Conservation (phyloP, 2,329 filamentous ascomycete genomes). For the Arthrobotrys conoides region DNA sequence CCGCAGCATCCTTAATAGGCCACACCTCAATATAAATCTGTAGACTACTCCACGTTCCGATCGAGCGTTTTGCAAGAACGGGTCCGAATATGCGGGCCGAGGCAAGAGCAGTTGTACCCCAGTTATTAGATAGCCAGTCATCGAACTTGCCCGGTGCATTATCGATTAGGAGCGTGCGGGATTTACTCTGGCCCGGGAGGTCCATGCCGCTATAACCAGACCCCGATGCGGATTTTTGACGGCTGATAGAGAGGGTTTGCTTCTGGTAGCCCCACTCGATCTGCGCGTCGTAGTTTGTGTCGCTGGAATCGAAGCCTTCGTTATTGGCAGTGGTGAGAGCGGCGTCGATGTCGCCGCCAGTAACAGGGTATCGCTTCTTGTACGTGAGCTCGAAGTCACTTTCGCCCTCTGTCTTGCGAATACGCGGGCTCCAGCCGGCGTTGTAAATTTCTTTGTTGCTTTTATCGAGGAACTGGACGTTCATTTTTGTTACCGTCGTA, state of each 20-base stretch:
- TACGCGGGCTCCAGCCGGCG: constrained; percentile 66
- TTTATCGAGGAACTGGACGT: constrained; percentile 67
- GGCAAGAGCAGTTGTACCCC: constrained; percentile 64
- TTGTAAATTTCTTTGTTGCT: constrained; percentile 65
- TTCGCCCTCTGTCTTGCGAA: constrained; percentile 66
- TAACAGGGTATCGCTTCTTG: constrained; percentile 67
- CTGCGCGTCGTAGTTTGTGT: constrained; percentile 66
- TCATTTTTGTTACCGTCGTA: constrained; percentile 66
- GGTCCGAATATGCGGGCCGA: constrained; percentile 65
- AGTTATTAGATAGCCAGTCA: constrained; percentile 64
- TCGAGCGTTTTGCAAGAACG: constrained; percentile 65
- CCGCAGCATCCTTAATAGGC: constrained; percentile 64
- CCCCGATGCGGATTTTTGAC: constrained; percentile 64
- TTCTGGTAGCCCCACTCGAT: constrained; percentile 67
- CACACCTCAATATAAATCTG: constrained; percentile 66
- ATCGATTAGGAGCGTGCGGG: constrained; percentile 63
- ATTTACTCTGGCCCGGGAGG: constrained; percentile 62
- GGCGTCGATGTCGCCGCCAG: constrained; percentile 64
- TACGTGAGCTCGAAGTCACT: constrained; percentile 67
- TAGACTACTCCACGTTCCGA: constrained; percentile 65
- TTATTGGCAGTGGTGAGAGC: constrained; percentile 65
- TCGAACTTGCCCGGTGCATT: constrained; percentile 65
- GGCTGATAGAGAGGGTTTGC: constrained; percentile 67
- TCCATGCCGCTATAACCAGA: constrained; percentile 64
- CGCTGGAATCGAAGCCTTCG: constrained; percentile 66